Evolutionary conservation across 2,329 filamentous ascomycete genomes (phyloP).

Genomic region (Aspergillus sp.): DNA sequence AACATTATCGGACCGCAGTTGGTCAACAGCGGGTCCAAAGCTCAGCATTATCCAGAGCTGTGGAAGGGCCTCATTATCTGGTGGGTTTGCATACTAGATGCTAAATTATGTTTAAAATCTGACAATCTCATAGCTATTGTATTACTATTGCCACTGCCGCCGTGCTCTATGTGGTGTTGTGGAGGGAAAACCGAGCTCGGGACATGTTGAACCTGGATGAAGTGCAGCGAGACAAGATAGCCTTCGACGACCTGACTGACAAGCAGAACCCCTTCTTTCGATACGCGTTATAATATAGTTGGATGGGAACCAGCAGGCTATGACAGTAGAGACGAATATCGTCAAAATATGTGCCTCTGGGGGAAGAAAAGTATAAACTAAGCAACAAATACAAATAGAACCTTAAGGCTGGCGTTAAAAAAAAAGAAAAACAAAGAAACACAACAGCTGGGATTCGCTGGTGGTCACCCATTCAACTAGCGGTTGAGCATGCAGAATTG

Average conservation of each 20-base stretch:
- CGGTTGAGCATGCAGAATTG: too few relatives aligned
- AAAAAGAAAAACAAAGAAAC: too few relatives aligned
- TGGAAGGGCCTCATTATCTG: constrained; percentile 64
- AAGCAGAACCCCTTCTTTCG: constrained; percentile 61
- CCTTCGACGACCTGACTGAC: constrained; percentile 63
- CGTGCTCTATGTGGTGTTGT: constrained; percentile 53
- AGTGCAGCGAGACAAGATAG: constrained; percentile 55
- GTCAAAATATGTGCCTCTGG: too few relatives aligned
- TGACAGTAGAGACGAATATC: too few relatives aligned
- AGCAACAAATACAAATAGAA: too few relatives aligned
- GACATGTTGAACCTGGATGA: constrained; percentile 49
- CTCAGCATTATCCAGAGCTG: constrained; percentile 61
- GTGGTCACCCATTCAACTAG: too few relatives aligned
- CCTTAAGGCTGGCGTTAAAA: too few relatives aligned
- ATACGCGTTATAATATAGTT: constrained; percentile 44
- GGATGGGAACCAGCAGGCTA: too few relatives aligned
- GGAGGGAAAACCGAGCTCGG: constrained; percentile 52
- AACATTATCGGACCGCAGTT: constrained; percentile 72
- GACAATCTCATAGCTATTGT: constrained; percentile 42
- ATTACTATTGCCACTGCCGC: constrained; percentile 57
- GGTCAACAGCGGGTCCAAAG: constrained; percentile 59
- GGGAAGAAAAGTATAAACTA: too few relatives aligned
- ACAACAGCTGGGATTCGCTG: too few relatives aligned
- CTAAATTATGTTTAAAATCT: constrained; percentile 28
- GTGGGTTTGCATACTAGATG: constrained; percentile 21